Percentiles rank a stretch among this genome's conserved stretches.
Conservation (phyloP, 176 grass and related monocot genomes). For the Elaeis guineensis region DNA sequence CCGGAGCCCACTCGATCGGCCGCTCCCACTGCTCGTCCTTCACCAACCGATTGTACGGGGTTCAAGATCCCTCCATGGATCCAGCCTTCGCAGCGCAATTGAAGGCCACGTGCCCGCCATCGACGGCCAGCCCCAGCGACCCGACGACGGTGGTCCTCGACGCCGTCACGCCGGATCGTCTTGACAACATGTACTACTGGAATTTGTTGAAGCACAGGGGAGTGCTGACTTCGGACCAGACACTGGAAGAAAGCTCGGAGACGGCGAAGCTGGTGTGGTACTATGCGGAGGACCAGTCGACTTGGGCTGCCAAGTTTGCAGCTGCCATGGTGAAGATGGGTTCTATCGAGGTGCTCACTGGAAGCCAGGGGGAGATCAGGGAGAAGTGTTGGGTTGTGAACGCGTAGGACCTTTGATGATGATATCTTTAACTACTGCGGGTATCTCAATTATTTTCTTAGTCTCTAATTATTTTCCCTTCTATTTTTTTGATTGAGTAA, state of each 20-base stretch:
- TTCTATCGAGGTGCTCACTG: slow-evolving; percentile 40
- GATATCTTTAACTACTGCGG: too few species aligned
- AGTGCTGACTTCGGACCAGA: slow-evolving; percentile 37
- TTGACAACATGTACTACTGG: slow-evolving; percentile 53
- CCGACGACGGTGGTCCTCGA: slow-evolving; percentile 34
- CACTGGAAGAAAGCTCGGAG: slow-evolving; percentile 28
- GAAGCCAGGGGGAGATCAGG: slow-evolving; percentile 45
- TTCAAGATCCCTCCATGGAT: slow-evolving; percentile 10
- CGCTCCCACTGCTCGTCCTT: slow-evolving; percentile 57
- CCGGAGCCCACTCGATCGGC: slow-evolving; percentile 53
- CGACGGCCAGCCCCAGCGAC: not conserved
- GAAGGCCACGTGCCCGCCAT: slow-evolving; percentile 19
- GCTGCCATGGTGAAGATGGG: slow-evolving; percentile 71
- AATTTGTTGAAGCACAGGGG: slow-evolving; percentile 31
- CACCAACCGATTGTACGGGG: slow-evolving; percentile 29
- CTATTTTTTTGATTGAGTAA: too few species aligned
- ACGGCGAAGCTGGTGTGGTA: slow-evolving; percentile 38
- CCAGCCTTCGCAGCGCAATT: not conserved
- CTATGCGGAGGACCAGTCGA: slow-evolving; percentile 20
- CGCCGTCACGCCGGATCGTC: slow-evolving; percentile 6
- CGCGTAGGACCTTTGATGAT: not conserved
- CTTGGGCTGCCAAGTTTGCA: slow-evolving; percentile 31
- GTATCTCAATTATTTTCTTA: too few species aligned
- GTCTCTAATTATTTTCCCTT: too few species aligned
- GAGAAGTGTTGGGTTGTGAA: slow-evolving; percentile 39